Evolutionary conservation across 176 grass and related monocot genomes (phyloP).

Genomic region (Eleusine indica): DNA sequence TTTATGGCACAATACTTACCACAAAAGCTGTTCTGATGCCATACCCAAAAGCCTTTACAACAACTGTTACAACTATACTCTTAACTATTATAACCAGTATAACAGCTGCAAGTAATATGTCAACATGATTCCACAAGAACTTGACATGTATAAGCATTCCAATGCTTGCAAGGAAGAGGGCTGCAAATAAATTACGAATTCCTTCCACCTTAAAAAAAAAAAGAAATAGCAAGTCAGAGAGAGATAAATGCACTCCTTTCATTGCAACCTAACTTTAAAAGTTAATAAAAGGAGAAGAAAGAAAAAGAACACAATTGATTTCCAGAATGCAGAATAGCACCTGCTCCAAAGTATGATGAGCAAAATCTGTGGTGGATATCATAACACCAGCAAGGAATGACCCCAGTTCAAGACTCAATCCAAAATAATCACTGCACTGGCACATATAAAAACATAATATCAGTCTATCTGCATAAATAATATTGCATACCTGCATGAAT

Average conservation of each 20-base stretch:
- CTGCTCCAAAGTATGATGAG: slow-evolving; percentile 97
- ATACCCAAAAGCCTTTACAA: slow-evolving; percentile 94
- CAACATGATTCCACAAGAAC: slow-evolving; percentile 97
- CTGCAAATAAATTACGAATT: slow-evolving; percentile 96
- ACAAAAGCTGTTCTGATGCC: slow-evolving; percentile 91
- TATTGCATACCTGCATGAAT: slow-evolving; percentile 2
- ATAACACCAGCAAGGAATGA: slow-evolving; percentile 99
- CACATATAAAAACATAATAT: slow-evolving; percentile 51
- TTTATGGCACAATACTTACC: slow-evolving; percentile 52
- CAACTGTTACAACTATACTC: slow-evolving; percentile 71
- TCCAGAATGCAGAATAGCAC: slow-evolving; percentile 49
- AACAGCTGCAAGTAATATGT: slow-evolving; percentile 94
- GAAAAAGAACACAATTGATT: not conserved
- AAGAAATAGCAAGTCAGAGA: slow-evolving; percentile 23
- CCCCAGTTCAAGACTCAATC: slow-evolving; percentile 96
- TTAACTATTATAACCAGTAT: slow-evolving; percentile 98
- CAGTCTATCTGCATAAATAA: slow-evolving; percentile 32
- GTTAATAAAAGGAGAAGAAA: not conserved
- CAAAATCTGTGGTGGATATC: slow-evolving; percentile 97
- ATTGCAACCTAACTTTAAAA: slow-evolving; percentile 32
- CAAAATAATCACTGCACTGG: slow-evolving; percentile 97
- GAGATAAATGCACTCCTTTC: slow-evolving; percentile 1
- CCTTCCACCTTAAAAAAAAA: slow-evolving; percentile 78
- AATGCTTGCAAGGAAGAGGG: slow-evolving; percentile 99
- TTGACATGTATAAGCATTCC: slow-evolving; percentile 99